These are phyloP conservation scores for Nemania serpens DNA, from an alignment of 2,329 filamentous ascomycete genomes.

Conservation along the genomic window DNA sequence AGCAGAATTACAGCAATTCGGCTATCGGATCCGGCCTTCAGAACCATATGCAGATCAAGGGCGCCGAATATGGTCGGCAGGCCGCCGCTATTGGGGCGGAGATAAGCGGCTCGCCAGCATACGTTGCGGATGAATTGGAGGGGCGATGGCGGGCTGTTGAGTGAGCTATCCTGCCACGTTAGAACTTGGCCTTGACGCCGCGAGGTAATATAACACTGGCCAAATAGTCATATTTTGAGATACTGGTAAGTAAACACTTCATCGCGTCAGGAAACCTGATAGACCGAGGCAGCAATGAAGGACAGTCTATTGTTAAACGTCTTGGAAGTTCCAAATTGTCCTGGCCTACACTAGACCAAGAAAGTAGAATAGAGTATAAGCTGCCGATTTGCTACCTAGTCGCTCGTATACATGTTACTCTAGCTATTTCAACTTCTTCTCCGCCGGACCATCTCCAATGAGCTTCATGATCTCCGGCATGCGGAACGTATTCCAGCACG, in stretches of 20 bases:
- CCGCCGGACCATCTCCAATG: conserved; percentile 32
- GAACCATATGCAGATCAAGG: conserved; percentile 25
- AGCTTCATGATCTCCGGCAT: conserved; percentile 41
- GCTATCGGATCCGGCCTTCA: conserved; percentile 8
- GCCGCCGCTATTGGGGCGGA: conserved; percentile 10
- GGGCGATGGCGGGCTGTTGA: conserved; percentile 20
- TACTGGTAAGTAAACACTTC: neutral
- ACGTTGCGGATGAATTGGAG: conserved; percentile 14
- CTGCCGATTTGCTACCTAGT: no score
- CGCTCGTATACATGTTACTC: no score
- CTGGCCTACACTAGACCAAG: no score
- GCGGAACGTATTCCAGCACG: conserved; percentile 43
- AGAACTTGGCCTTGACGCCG: no score
- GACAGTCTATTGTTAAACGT: no score
- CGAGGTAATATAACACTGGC: neutral
- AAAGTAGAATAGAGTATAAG: no score
- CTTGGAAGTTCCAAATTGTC: no score
- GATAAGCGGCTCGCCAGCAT: conserved; percentile 11
- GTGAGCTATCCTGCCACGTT: neutral
- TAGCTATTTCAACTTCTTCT: conserved; percentile 29
- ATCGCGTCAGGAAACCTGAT: neutral
- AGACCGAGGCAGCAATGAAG: no score
- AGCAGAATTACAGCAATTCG: neutral
- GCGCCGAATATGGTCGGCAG: conserved; percentile 14
- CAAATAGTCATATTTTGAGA: no score